Evolutionary conservation across 2,329 filamentous ascomycete species (phyloP), one percentile per base, ranked within the genome.

Genomic region (Tolypocladium album): DNA sequence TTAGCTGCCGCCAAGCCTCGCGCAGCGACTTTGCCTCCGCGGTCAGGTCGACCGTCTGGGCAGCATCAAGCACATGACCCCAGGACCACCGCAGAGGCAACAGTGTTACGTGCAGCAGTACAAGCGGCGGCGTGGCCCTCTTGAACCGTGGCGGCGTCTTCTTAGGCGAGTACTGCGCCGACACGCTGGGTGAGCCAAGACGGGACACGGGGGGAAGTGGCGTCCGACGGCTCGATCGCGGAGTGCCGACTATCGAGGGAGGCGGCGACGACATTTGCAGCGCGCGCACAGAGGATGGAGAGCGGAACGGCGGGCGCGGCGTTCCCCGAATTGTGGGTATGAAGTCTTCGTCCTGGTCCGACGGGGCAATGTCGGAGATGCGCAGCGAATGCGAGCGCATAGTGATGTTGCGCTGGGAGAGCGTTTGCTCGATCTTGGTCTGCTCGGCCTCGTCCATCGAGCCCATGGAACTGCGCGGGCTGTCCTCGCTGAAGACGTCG

Each of bases 41-140:
- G 9, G 76, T 78, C 36, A 82, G 68, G 56, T 79, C 74, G 39
- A 64, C 67, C 5, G 72, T 68, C 34, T 69, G 70, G 8, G 71
- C 73, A n/a, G 66, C 73, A 50, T 83, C 77, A 36, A 87, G 71
- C 11, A 86, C 72, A 31, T 81, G 77, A 1, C 78, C 82, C 79
- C 88, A 92, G 0, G 79, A 77, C 78, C 88, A 84, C 47, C 84
- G 79, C 12, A 90, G 78, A 0, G 90, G 89, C 6, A 94, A 76
- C 0, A 93, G 77, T 0, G 89, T 92, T 42, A 90, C 86, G 66
- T 94, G 90, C 4, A 94, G 78, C 55, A 94, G 77, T 1, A 94
- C 88, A 2, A 94, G 79, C 3, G 90, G 90, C 56, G 83, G 82
- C 59, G 80, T 80, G 64, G 77, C 77, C 38, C 74, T 69, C 72